Conservation (phyloP, 192 early-diverging fungal species). For the Dispira simplex region DNA sequence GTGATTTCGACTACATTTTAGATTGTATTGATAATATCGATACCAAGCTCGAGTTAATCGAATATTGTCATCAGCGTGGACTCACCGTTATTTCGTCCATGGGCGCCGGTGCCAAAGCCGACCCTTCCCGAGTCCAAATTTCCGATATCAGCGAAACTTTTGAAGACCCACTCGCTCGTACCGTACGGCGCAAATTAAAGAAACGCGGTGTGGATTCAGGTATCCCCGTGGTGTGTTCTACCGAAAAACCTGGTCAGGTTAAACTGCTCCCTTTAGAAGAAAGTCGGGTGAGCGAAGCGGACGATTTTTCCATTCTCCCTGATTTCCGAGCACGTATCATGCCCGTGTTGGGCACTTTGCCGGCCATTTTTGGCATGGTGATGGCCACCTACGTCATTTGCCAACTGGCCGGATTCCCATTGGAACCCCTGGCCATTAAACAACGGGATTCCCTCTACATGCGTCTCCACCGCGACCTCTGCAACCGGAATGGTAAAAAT, state of each 20-base stretch:
- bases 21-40: slow-evolving; percentile 96
- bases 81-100: slow-evolving; percentile 82
- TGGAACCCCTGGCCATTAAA: slow-evolving; percentile 60
- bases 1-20: slow-evolving; percentile 46
- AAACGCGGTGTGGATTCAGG: slow-evolving; percentile 53
- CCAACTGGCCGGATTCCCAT: slow-evolving; percentile 40
- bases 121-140: slow-evolving; percentile 92
- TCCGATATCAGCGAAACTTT: slow-evolving; percentile 88
- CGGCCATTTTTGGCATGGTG: slow-evolving; percentile 86
- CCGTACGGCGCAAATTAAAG: slow-evolving; percentile 63
- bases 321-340: slow-evolving; percentile 82
- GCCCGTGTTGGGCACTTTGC: slow-evolving; percentile 76
- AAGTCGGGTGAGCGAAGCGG: slow-evolving; percentile 59
- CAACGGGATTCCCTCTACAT: slow-evolving; percentile 55
- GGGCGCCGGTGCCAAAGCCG: slow-evolving; percentile 95
- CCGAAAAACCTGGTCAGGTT: slow-evolving; percentile 85
- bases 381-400: slow-evolving; percentile 79
- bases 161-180: slow-evolving; percentile 86
- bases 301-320: slow-evolving; percentile 84
- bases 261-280: slow-evolving; percentile 84
- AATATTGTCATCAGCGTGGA: slow-evolving; percentile 62
- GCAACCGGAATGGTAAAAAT: slow-evolving; percentile 29
- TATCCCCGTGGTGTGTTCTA: slow-evolving; percentile 89
- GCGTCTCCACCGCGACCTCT: slow-evolving; percentile 57
- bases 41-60: slow-evolving; percentile 80